Conservation (phyloP, 441 rosid species). For the Pelargonium exstipulatum region DNA sequence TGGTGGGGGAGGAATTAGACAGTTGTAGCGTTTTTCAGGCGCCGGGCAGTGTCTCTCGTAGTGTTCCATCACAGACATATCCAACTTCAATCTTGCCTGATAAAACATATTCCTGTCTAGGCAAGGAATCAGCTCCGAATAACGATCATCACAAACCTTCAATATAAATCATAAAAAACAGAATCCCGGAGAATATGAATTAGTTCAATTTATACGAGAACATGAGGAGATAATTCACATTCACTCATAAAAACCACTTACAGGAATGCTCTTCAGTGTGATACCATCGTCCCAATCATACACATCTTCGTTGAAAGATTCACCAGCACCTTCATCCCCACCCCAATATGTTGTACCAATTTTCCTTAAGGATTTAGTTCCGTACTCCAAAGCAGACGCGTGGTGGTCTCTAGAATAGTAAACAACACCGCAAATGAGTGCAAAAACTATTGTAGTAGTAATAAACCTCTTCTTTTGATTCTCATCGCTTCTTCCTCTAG, state of each 20-base stretch:
- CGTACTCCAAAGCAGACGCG: constrained; percentile 76
- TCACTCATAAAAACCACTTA: constrained; percentile 30
- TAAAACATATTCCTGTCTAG: constrained; percentile 85
- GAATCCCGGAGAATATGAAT: neutral
- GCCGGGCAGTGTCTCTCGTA: constrained; percentile 97
- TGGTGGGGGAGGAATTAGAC: constrained; percentile 95
- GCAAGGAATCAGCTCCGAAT: constrained; percentile 96
- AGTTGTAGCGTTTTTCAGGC: constrained; percentile 82
- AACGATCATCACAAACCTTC: constrained; percentile 90
- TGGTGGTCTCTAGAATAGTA: constrained; percentile 51
- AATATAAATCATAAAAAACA: constrained; percentile 8
- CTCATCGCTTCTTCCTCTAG: constrained; percentile 72
- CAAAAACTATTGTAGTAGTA: constrained; percentile 39
- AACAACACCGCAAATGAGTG: constrained; percentile 20
- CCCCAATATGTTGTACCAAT: constrained; percentile 90
- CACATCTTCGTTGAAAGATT: constrained; percentile 37
- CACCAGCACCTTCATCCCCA: constrained; percentile 65
- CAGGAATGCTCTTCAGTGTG: constrained; percentile 77
- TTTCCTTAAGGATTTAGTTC: constrained; percentile 74
- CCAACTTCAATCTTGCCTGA: constrained; percentile 95
- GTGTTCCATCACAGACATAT: constrained; percentile 92
- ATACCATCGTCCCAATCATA: constrained; percentile 50
- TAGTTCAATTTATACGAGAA: neutral
- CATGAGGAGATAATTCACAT: neutral
- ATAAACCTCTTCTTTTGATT: constrained; percentile 58